Percentiles rank a stretch among this genome's conserved stretches.
Conservation (phyloP, 1,139 yeast species). For the Suhomyces kunorum region DNA sequence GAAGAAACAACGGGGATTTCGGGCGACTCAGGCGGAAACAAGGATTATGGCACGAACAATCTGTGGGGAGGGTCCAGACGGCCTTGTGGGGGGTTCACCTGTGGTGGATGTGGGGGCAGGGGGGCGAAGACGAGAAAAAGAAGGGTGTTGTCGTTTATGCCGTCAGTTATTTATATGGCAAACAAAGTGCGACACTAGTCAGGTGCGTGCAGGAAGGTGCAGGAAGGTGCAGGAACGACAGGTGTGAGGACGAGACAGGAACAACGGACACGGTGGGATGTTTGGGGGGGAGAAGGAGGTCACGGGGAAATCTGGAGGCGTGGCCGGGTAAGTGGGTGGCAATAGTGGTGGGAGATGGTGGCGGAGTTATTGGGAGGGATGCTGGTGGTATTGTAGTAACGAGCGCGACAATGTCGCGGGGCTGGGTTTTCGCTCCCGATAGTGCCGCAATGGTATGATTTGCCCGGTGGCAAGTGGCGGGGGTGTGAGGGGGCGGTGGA, state of each 20-base stretch:
- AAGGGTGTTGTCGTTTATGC: slow-evolving; percentile 5
- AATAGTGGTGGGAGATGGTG: neutral
- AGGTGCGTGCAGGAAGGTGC: no score
- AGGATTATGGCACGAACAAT: no score
- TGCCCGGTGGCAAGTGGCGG: neutral
- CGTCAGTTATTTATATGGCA: slow-evolving; percentile 12
- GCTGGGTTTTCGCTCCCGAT: neutral
- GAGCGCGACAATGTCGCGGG: slow-evolving; percentile 2
- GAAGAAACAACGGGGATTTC: neutral
- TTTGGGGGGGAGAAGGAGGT: no score
- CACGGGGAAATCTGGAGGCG: no score
- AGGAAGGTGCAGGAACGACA: no score
- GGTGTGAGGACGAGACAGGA: no score
- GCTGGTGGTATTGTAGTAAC: neutral
- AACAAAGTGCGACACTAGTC: slow-evolving; percentile 12
- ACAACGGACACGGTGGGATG: no score
- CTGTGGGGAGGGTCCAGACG: no score
- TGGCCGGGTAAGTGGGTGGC: neutral
- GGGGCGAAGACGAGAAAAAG: slow-evolving; percentile 1
- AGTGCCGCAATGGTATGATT: slow-evolving; percentile 1
- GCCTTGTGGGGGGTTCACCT: neutral
- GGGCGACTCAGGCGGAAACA: no score
- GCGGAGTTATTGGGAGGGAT: no score
- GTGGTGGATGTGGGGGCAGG: neutral
- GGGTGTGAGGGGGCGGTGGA: neutral